Percentiles rank a stretch among this genome's conserved stretches.
phyloP scores from a whole-genome alignment of 495 filamentous ascomycete genomes.

The Neurospora sp. region DNA sequence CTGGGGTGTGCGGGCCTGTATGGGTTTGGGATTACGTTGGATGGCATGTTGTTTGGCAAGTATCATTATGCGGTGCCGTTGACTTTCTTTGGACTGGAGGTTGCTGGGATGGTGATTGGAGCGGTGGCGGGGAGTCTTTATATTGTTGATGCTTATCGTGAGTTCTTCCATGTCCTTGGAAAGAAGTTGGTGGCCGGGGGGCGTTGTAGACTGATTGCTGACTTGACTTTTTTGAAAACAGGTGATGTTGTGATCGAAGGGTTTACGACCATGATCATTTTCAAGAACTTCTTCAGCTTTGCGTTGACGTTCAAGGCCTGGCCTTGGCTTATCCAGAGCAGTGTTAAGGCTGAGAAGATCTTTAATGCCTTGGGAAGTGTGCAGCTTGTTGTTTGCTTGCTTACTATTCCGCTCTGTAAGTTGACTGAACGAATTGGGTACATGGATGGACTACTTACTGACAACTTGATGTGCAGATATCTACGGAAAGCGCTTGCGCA shows the following conservation, averaged over 20 bases:
- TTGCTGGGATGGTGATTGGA: constrained; percentile 84
- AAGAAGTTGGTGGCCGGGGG: neutral
- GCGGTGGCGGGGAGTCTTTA: constrained; percentile 82
- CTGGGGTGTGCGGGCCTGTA: constrained; percentile 73
- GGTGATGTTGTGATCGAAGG: constrained; percentile 79
- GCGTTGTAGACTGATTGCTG: neutral
- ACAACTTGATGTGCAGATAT: constrained; percentile 60
- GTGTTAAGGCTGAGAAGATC: constrained; percentile 41
- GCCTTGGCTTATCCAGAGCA: constrained; percentile 57
- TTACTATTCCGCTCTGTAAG: constrained; percentile 67
- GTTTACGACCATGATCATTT: constrained; percentile 82
- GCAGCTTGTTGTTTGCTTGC: constrained; percentile 62
- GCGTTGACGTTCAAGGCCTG: constrained; percentile 74
- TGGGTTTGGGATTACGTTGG: constrained; percentile 64
- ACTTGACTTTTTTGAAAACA: constrained; percentile 20
- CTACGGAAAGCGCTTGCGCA: constrained; percentile 68
- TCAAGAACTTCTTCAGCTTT: constrained; percentile 88
- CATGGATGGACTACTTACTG: neutral
- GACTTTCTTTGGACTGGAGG: constrained; percentile 66
- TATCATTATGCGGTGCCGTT: constrained; percentile 67
- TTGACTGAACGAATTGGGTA: neutral
- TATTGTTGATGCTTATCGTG: constrained; percentile 87
- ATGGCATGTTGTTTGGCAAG: constrained; percentile 36
- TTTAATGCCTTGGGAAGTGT: constrained; percentile 68
- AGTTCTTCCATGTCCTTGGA: constrained; percentile 20